A percentile compares a stretch with the other conserved stretches of the same genome.
phyloP scores from a whole-genome alignment of 768 basidiomycete genomes.

The Mycena amicta region DNA sequence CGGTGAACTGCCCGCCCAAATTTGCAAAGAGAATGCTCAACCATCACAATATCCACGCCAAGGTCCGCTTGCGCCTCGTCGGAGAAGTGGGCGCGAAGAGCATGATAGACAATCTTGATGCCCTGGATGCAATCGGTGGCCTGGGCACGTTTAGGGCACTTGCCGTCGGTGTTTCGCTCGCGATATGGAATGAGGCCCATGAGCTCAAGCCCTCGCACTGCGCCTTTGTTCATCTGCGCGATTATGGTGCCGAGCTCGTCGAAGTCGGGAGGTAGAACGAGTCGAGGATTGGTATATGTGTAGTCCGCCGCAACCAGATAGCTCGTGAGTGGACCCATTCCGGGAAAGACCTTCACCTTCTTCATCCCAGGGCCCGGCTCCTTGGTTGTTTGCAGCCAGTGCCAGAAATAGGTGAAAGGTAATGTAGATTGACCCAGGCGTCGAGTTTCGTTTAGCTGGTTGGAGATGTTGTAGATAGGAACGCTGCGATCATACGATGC shows the following conservation, averaged over 20 bases:
- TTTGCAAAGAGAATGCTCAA: neutral
- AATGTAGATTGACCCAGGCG: neutral
- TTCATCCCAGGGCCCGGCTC: neutral
- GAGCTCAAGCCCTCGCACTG: neutral
- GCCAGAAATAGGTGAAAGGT: neutral
- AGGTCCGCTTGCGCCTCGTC: neutral
- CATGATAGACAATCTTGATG: neutral
- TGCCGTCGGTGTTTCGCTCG: neutral
- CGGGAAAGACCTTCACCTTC: neutral
- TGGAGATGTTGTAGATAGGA: neutral
- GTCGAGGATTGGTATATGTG: neutral
- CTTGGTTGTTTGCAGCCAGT: conserved; percentile 1
- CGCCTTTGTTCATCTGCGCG: conserved; percentile 4
- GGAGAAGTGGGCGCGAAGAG: neutral
- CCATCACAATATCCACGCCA: neutral
- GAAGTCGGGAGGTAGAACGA: neutral
- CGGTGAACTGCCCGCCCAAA: neutral
- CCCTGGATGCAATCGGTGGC: neutral
- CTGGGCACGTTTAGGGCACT: neutral
- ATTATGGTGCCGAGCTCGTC: neutral
- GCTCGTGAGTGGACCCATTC: neutral
- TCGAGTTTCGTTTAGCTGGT: neutral
- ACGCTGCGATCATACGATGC: neutral
- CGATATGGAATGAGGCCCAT: neutral
- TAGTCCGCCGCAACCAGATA: conserved; percentile 8